Evolutionary conservation across 306 rosid genomes (phyloP), one percentile per base, ranked within the genome.

Genomic region (Dalbergia cultrata): DNA sequence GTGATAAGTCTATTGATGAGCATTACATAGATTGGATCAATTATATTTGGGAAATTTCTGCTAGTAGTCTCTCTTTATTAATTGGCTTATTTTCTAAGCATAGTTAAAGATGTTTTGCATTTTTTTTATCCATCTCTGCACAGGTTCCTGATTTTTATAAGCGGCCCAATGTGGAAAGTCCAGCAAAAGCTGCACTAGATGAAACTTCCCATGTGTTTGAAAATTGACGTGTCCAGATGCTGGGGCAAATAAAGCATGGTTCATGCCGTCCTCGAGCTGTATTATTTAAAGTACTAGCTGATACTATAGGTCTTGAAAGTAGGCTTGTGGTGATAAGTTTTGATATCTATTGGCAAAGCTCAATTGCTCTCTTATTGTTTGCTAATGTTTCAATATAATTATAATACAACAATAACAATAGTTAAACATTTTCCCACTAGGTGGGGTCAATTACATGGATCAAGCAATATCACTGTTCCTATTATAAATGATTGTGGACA

Each of bases 261-360:
- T 93, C 98, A 61, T 93, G 99, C 86, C 94, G 93, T 66, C 94
- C 97, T 80, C 90, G 98, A 54, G 98, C 98, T 59, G 88, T 96
- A 79, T 90, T 96, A 82, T 96, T 96, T 83, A 96, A 96, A 90
- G 97, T 84, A 79, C 85, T 96, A 62, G 98, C 98, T 17, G 99
- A 96, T 86, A 79, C 97, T 85, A 92, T 96, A n/a, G 98, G 97
- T 54, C 99, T 96, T 79, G 98, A 96, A 88, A 90, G 99, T 82
- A 90, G 85, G 76, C 92, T 96, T 41, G 77, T 89, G 89, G 94
- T 89, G 99, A 98, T 96, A 90, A 96, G 97, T 71, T 80, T 69
- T 60, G 33, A 54, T 44, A 76, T 82, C 45, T 75, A 84, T 70
- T 83, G 77, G 62, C 70, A n/a, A 39, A 47, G 60, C 49, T 59